Percentiles rank a stretch among this genome's conserved stretches.
Conservation (phyloP, 768 basidiomycete species). For the Strobilomyces confusus region DNA sequence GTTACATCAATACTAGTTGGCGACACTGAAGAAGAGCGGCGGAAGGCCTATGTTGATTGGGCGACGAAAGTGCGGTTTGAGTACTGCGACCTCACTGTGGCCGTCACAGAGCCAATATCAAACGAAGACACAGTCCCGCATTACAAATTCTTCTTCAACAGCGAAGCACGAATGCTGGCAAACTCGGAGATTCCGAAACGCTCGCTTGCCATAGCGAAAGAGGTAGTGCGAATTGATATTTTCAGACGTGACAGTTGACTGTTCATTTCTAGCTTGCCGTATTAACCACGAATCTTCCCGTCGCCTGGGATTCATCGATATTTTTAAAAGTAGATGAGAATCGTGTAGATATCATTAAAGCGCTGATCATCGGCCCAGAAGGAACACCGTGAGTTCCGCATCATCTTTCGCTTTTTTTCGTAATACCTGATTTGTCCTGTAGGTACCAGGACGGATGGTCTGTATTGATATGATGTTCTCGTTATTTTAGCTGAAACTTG, state of each 20-base stretch:
- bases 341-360: conserved; percentile 88
- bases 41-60: conserved; percentile 79
- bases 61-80: conserved; percentile 79
- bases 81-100: conserved; percentile 80
- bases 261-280: conserved; percentile 70
- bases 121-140: conserved; percentile 56
- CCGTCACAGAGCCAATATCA: conserved; percentile 28
- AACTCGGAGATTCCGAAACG: conserved; percentile 87
- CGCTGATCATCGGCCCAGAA: conserved; percentile 88
- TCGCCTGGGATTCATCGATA: conserved; percentile 91
- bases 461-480: conserved; percentile 21
- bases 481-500: conserved; percentile 6
- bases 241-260: background rate
- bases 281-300: conserved; percentile 89
- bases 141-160: conserved; percentile 81
- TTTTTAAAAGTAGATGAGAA: conserved; percentile 92
- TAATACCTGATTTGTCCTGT: conserved; percentile 6
- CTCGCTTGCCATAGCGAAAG: conserved; percentile 92
- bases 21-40: conserved; percentile 61
- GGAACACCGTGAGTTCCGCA: conserved; percentile 73
- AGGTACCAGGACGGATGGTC: conserved; percentile 93
- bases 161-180: conserved; percentile 79
- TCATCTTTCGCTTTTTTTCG: background rate
- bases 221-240: conserved; percentile 44
- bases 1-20: conserved; percentile 35